Evolutionary conservation across 2,329 filamentous ascomycete species (phyloP).

Genomic region (Trichoderma sp.): DNA sequence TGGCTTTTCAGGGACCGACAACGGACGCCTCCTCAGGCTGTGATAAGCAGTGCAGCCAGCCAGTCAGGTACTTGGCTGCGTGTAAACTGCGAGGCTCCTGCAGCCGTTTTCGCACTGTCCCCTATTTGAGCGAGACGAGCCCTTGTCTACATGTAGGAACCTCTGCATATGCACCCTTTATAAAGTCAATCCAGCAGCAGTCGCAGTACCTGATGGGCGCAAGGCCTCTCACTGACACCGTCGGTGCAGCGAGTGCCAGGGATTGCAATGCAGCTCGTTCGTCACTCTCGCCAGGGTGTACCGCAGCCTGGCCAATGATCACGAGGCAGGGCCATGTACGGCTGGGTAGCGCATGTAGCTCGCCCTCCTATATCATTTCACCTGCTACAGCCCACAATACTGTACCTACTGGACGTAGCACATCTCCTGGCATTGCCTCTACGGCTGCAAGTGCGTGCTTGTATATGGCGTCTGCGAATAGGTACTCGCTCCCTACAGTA

Average conservation of each 20-base stretch:
- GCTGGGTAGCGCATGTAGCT: background rate
- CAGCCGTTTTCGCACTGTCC: background rate
- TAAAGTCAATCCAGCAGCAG: constrained; percentile 11
- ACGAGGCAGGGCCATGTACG: background rate
- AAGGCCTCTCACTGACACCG: background rate
- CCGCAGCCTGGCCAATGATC: constrained; percentile 3
- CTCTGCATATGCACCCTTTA: constrained; percentile 22
- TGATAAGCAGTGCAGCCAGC: background rate
- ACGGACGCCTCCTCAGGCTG: background rate
- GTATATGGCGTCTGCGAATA: background rate
- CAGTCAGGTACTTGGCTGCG: background rate
- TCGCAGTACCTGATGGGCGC: too few species aligned
- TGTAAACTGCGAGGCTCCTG: background rate
- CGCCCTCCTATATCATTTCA: background rate
- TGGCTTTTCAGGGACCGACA: background rate
- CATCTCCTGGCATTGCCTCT: background rate
- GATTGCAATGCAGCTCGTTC: background rate
- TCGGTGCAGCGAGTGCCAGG: constrained; percentile 1
- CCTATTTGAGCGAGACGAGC: background rate
- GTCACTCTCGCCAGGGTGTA: background rate
- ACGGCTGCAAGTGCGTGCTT: background rate
- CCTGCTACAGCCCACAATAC: background rate
- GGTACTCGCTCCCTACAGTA: background rate
- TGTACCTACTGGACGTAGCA: background rate
- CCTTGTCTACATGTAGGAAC: background rate